A percentile compares a stretch with the other conserved stretches of the same genome.
Evolutionary conservation across 2,329 filamentous ascomycete species (phyloP).

Genomic region (Didymella pomorum): DNA sequence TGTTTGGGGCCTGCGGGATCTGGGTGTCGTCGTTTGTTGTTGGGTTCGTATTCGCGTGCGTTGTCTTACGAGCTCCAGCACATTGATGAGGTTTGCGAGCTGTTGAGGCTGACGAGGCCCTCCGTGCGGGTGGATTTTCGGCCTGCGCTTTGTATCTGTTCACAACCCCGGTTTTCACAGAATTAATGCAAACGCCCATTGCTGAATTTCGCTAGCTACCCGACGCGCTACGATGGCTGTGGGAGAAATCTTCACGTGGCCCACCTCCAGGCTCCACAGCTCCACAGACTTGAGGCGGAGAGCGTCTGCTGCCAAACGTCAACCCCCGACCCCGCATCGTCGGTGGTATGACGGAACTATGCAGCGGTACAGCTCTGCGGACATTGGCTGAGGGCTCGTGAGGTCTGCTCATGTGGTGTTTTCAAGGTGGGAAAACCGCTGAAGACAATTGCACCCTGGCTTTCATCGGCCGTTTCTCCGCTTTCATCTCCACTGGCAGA

Average conservation of each 20-base stretch:
- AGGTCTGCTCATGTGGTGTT: conserved; percentile 13
- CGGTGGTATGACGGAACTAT: conserved; percentile 25
- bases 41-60: conserved; percentile 14
- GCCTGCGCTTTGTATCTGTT: conserved; percentile 12
- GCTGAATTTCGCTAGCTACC: conserved; percentile 16
- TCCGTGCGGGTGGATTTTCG: conserved; percentile 18
- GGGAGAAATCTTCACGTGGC: conserved; percentile 19
- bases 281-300: conserved; percentile 16
- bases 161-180: conserved; percentile 11
- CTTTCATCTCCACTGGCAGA: conserved; percentile 32
- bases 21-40: conserved; percentile 11
- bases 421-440: conserved; percentile 7
- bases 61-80: conserved; percentile 6
- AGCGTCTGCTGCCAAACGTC: conserved; percentile 14
- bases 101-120: conserved; percentile 17
- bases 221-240: conserved; percentile 12
- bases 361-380: conserved; percentile 11
- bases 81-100: conserved; percentile 13
- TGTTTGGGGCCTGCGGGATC: conserved; percentile 12
- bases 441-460: conserved; percentile 16
- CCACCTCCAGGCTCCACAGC: conserved; percentile 20
- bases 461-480: conserved; percentile 29
- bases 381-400: conserved; percentile 12
- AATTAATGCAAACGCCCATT: conserved; percentile 16
- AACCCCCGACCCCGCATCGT: conserved; percentile 30